Percentiles rank a stretch among this genome's conserved stretches.
Conservation (phyloP, 2,329 filamentous ascomycete species). For the Diaporthe aspalathi region DNA sequence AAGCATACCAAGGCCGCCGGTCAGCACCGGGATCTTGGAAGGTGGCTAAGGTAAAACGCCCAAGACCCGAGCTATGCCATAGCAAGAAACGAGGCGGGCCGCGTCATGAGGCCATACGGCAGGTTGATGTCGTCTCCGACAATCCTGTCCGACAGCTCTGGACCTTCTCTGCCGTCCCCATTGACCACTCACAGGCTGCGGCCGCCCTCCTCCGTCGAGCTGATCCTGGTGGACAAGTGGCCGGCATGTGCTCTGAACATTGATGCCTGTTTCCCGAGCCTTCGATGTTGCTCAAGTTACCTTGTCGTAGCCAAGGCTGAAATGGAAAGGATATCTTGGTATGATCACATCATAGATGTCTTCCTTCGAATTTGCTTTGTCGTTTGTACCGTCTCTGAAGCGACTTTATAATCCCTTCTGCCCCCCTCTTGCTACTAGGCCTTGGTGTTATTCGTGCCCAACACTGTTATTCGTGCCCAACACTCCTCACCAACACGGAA, state of each 20-base stretch:
- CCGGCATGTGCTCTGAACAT: constrained; percentile 4
- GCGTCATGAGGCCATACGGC: constrained; percentile 22
- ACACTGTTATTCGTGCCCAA: too few relatives aligned
- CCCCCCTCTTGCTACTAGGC: not conserved
- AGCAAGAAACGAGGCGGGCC: constrained; percentile 12
- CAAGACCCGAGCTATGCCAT: constrained; percentile 17
- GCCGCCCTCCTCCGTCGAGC: constrained; percentile 14
- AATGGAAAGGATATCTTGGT: constrained; percentile 27
- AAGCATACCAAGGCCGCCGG: constrained; percentile 27
- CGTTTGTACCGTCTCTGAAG: not conserved
- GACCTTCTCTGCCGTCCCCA: not conserved
- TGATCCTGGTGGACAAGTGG: constrained; percentile 21
- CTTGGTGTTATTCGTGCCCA: too few relatives aligned
- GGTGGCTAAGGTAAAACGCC: constrained; percentile 17
- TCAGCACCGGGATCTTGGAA: constrained; percentile 9
- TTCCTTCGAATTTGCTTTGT: not conserved
- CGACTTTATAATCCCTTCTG: constrained; percentile 17
- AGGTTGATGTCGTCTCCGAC: not conserved
- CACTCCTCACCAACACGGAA: not conserved
- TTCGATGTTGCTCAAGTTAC: not conserved
- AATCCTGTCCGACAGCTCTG: constrained; percentile 3
- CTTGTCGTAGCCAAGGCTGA: constrained; percentile 21
- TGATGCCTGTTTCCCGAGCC: constrained; percentile 8
- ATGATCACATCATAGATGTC: constrained; percentile 27
- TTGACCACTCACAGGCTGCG: constrained; percentile 23